Evolutionary conservation across 805 yeast genomes (phyloP), one percentile per base, ranked within the genome.

Genomic region (Wickerhamomyces mucosus): DNA sequence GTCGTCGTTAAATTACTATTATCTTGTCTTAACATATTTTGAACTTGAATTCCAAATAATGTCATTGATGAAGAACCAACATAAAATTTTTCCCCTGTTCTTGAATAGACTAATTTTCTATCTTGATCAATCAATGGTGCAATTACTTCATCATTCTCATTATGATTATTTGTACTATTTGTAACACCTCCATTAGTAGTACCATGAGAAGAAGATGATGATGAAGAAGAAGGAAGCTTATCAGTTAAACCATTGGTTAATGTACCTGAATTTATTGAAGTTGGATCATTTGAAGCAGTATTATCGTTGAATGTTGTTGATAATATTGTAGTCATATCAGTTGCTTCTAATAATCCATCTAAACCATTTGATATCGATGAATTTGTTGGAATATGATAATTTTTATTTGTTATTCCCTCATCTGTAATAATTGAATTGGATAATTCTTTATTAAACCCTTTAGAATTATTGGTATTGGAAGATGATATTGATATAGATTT

Each of bases 31-130:
- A 75, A 67, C 67, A 76, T 60, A 36, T 75, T 73, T 47, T 78
- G 84, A 33, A 81, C 78, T 41, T 81, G 89, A 35, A 81, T 58
- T 6, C 88, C 88, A 51, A 81, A 81, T 13, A 80, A 53, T 0
- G 92, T 80, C 88, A 81, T 80, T 1, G 89, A 79, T 0, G 88
- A 78, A 1, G 86, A 76, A 0, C 94, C 94, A 22, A 79, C 82
- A 46, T 79, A 81, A 23, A 79, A 69, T 35, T 73, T 67, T 43
- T 78, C 84, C 5, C 89, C 89, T 1, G 85, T 77, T 39, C 84
- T 63, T 0, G 86, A 77, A 42, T 78, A 78, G 3, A 81, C 74
- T 26, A 81, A 57, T 32, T 84, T 65, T 3, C 89, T 85, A 43
- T 76, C 72, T 41, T 75, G 72, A 42, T 78, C 84, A 16, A 80